A percentile compares a stretch with the other conserved stretches of the same genome.
These are phyloP conservation scores for Hypoxylon sp. DNA, from an alignment of 2,329 filamentous ascomycete genomes.

Conservation along the genomic window DNA sequence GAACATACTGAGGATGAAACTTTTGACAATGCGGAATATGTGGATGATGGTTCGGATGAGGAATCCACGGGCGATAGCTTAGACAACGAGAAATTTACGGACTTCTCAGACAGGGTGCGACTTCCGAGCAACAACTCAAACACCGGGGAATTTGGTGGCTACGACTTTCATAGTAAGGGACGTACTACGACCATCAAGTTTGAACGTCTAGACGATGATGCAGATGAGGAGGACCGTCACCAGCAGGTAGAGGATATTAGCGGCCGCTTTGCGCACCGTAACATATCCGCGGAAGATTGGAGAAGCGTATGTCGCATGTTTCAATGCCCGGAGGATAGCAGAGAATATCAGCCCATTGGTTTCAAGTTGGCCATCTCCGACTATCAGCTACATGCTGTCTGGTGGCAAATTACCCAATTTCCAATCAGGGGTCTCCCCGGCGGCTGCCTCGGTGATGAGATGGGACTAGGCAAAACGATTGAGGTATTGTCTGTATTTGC, in stretches of 20 bases:
- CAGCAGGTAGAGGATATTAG: constrained; percentile 19
- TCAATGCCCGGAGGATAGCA: constrained; percentile 21
- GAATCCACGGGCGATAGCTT: too few relatives aligned
- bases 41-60: too few relatives aligned
- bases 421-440: constrained; percentile 3
- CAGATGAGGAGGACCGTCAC: constrained; percentile 9
- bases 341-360: constrained; percentile 1
- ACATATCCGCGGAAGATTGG: constrained; percentile 18
- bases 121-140: too few relatives aligned
- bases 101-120: too few relatives aligned
- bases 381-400: constrained; percentile 20
- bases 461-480: constrained; percentile 14
- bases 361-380: constrained; percentile 20
- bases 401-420: constrained; percentile 13
- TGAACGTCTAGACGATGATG: too few relatives aligned
- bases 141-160: too few relatives aligned
- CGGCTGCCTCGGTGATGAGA: constrained; percentile 22
- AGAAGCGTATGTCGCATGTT: constrained; percentile 20
- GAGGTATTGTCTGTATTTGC: constrained; percentile 10
- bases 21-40: too few relatives aligned
- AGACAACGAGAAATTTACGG: too few relatives aligned
- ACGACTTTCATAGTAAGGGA: too few relatives aligned
- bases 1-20: too few relatives aligned
- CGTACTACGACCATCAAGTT: too few relatives aligned
- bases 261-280: constrained; percentile 15